A percentile compares a stretch with the other conserved stretches of the same genome.
Evolutionary conservation across 2,329 filamentous ascomycete species (phyloP).

Genomic region (Neopestalotiopsis sp.): DNA sequence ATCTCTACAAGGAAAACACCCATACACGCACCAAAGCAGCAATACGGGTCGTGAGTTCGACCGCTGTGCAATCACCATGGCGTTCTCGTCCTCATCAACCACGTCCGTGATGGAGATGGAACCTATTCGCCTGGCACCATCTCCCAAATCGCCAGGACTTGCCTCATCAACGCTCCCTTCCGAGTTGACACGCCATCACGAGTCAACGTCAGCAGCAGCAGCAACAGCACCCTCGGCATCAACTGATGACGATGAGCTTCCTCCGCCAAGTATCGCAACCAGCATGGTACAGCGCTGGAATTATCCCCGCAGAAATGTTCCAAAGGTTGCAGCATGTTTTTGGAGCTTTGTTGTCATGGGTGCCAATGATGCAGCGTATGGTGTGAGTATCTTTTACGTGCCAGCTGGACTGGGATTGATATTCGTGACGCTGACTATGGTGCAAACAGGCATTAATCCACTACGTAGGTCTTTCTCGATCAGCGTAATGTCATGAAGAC

Average conservation of each 20-base stretch:
- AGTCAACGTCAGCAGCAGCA: neutral
- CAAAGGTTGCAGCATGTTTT: constrained; percentile 57
- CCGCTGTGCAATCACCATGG: neutral
- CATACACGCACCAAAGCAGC: neutral
- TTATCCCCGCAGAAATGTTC: constrained; percentile 51
- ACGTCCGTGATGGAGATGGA: constrained; percentile 27
- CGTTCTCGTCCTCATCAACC: constrained; percentile 20
- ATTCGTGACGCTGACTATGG: constrained; percentile 3
- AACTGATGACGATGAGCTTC: constrained; percentile 17
- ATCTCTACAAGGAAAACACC: neutral
- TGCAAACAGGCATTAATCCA: constrained; percentile 51
- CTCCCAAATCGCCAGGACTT: neutral
- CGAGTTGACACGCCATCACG: constrained; percentile 7
- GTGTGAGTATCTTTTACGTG: constrained; percentile 43
- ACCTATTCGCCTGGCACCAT: constrained; percentile 20
- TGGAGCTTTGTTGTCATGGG: constrained; percentile 64
- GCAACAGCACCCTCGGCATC: constrained; percentile 5
- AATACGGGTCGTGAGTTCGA: neutral
- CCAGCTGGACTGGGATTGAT: neutral
- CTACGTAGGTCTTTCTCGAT: constrained; percentile 45
- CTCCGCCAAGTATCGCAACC: constrained; percentile 26
- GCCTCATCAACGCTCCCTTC: constrained; percentile 16
- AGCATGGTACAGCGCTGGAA: constrained; percentile 53
- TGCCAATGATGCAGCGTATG: constrained; percentile 62
- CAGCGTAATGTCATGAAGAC: neutral